Evolutionary conservation across 495 filamentous ascomycete genomes (phyloP).

Genomic region (Delitschia confertaspora): DNA sequence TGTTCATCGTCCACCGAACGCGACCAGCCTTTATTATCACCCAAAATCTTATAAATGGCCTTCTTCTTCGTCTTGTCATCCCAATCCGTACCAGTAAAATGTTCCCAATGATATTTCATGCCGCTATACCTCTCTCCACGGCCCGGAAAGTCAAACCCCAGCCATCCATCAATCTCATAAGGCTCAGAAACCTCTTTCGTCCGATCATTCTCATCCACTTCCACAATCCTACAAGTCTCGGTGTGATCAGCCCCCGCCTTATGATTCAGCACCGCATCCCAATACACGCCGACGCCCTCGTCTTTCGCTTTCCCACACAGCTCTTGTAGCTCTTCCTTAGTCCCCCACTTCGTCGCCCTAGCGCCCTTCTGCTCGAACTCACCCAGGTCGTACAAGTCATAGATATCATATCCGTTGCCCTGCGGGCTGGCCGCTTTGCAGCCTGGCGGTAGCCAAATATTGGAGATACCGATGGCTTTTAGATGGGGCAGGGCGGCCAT

Average conservation of each 20-base stretch:
- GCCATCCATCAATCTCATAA: slow-evolving; percentile 59
- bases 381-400: slow-evolving; percentile 67
- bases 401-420: slow-evolving; percentile 70
- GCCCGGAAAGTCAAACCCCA: slow-evolving; percentile 57
- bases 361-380: slow-evolving; percentile 67
- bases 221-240: slow-evolving; percentile 51
- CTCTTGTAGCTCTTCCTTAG: slow-evolving; percentile 50
- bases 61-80: slow-evolving; percentile 48
- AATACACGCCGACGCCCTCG: slow-evolving; percentile 53
- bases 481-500: slow-evolving; percentile 45
- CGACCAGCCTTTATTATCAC: slow-evolving; percentile 57
- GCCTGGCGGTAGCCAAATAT: slow-evolving; percentile 64
- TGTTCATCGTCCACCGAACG: slow-evolving; percentile 55
- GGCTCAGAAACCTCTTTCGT: slow-evolving; percentile 47
- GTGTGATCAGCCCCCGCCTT: slow-evolving; percentile 60
- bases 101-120: slow-evolving; percentile 56
- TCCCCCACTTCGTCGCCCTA: slow-evolving; percentile 64
- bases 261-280: slow-evolving; percentile 71
- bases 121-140: slow-evolving; percentile 50
- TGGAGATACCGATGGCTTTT: slow-evolving; percentile 53
- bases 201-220: slow-evolving; percentile 48
- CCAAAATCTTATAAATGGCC: slow-evolving; percentile 61
- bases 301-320: slow-evolving; percentile 44
- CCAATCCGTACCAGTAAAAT: slow-evolving; percentile 46
- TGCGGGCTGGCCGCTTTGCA: slow-evolving; percentile 58